Conservation (phyloP, 2,329 filamentous ascomycete genomes). For the Macroventuria anomochaeta region DNA sequence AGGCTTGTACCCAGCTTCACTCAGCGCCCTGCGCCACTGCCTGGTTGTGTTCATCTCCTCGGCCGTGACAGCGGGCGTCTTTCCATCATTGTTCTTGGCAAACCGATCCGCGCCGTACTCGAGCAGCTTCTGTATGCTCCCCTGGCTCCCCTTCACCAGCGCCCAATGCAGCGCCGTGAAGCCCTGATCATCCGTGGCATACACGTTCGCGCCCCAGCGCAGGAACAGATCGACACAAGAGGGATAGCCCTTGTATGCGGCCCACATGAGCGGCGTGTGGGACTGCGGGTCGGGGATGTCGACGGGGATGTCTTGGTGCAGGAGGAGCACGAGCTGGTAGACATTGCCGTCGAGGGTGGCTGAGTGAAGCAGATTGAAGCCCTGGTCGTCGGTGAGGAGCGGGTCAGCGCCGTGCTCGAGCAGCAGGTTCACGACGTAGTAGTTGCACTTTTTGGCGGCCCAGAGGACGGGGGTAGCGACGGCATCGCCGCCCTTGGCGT, state of each 20-base stretch:
- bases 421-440: slow-evolving; percentile 93
- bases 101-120: slow-evolving; percentile 96
- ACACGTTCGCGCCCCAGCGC: slow-evolving; percentile 93
- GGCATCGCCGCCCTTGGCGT: slow-evolving; percentile 93
- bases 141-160: slow-evolving; percentile 87
- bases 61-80: slow-evolving; percentile 85
- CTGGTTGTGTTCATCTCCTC: slow-evolving; percentile 85
- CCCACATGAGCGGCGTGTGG: slow-evolving; percentile 98
- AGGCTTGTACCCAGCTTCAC: slow-evolving; percentile 82
- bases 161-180: slow-evolving; percentile 97
- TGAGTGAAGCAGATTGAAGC: slow-evolving; percentile 97
- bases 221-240: slow-evolving; percentile 90
- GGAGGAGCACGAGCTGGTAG: slow-evolving; percentile 82
- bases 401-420: slow-evolving; percentile 92
- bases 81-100: slow-evolving; percentile 85
- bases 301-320: slow-evolving; percentile 95
- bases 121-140: slow-evolving; percentile 89
- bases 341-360: slow-evolving; percentile 97
- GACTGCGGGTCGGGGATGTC: slow-evolving; percentile 88
- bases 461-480: slow-evolving; percentile 93
- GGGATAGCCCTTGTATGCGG: slow-evolving; percentile 95
- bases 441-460: slow-evolving; percentile 95
- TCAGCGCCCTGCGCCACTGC: slow-evolving; percentile 82
- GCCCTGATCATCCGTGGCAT: slow-evolving; percentile 87
- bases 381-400: slow-evolving; percentile 88